Percentiles rank a stretch among this genome's conserved stretches.
Evolutionary conservation across 2,329 filamentous ascomycete species (phyloP).

Genomic region (Aspergillus pseudoviridinutans): DNA sequence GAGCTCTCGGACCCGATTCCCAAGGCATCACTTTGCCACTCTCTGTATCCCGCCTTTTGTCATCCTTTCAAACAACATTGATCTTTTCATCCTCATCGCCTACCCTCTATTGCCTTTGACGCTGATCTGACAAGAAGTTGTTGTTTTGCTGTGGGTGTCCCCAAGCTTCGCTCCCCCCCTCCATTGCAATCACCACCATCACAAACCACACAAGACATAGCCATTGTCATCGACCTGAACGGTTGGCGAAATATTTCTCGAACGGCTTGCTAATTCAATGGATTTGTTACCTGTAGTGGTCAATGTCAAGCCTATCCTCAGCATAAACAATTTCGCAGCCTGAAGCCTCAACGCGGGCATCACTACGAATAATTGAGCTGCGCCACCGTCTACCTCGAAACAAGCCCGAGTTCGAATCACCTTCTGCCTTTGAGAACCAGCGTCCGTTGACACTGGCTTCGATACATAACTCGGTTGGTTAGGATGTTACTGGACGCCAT

Average conservation of each 20-base stretch:
- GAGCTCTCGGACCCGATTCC: slow-evolving; percentile 5
- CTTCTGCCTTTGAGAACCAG: background rate
- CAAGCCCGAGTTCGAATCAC: background rate
- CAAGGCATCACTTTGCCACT: slow-evolving; percentile 19
- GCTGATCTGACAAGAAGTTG: background rate
- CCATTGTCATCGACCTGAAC: background rate
- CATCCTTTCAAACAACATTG: background rate
- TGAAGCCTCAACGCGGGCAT: background rate
- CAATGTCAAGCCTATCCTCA: slow-evolving; percentile 9
- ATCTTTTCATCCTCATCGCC: slow-evolving; percentile 1
- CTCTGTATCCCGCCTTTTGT: background rate
- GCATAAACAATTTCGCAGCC: background rate
- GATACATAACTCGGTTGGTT: slow-evolving; percentile 1
- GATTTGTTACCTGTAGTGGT: slow-evolving; percentile 1
- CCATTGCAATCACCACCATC: background rate
- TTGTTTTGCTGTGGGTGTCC: background rate
- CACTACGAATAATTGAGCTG: background rate
- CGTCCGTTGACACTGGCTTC: background rate
- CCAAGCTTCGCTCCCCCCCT: background rate
- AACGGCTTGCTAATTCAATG: slow-evolving; percentile 1
- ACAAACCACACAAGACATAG: background rate
- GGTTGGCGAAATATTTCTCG: background rate
- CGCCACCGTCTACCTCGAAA: background rate
- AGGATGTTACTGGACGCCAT: slow-evolving; percentile 37
- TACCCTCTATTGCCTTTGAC: background rate